These are phyloP conservation scores for Aureobasidium sp. DNA, from an alignment of 2,329 filamentous ascomycete genomes.

Conservation along the genomic window DNA sequence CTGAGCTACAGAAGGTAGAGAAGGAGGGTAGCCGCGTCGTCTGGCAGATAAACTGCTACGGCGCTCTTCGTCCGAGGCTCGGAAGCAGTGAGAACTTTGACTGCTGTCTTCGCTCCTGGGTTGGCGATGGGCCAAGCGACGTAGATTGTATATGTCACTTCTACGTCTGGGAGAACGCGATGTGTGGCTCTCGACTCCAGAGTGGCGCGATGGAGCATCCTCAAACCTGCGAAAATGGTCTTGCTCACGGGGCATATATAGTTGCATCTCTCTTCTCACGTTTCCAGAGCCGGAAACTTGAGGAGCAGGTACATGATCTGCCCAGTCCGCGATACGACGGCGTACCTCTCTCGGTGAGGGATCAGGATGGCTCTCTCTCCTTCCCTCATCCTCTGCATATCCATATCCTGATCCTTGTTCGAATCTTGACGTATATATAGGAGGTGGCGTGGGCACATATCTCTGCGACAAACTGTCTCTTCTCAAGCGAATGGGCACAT, in stretches of 20 bases:
- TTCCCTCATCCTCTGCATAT: not conserved
- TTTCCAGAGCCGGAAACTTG: too few species aligned
- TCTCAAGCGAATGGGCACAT: not conserved
- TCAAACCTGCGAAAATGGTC: not conserved
- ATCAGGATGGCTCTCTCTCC: not conserved
- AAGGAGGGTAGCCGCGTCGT: not conserved
- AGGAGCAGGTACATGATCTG: not conserved
- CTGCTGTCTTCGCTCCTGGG: not conserved
- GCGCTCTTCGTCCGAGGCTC: not conserved
- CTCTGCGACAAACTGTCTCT: not conserved
- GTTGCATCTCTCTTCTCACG: too few species aligned
- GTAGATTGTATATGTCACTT: not conserved
- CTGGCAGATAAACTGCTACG: too few species aligned
- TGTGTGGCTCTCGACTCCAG: too few species aligned
- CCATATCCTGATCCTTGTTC: not conserved
- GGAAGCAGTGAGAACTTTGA: not conserved
- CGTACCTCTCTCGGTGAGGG: not conserved
- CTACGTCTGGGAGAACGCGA: not conserved
- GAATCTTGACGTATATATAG: not conserved
- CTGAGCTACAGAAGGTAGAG: not conserved
- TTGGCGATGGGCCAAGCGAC: not conserved
- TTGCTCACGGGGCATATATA: not conserved
- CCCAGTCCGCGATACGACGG: not conserved
- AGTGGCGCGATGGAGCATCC: not conserved
- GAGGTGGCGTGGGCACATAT: constrained; percentile 1